A percentile compares a stretch with the other conserved stretches of the same genome.
Conservation (phyloP, 805 yeast genomes). For the Ogataea philodendri region DNA sequence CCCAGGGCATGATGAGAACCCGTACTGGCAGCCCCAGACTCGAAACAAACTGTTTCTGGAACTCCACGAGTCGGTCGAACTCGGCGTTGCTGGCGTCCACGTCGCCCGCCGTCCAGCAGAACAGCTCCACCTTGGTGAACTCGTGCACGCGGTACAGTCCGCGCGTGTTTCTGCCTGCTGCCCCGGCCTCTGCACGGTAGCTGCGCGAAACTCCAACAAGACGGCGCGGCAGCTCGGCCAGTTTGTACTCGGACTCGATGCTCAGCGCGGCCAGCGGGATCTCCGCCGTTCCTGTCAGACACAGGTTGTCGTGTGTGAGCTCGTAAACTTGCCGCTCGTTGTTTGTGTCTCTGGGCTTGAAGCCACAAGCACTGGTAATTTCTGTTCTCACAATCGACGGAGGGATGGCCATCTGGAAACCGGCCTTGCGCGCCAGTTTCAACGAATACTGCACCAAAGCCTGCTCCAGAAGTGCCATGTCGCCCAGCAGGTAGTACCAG, state of each 20-base stretch:
- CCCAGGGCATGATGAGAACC: slow-evolving; percentile 82
- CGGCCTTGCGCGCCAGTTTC: slow-evolving; percentile 58
- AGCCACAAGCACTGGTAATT: slow-evolving; percentile 86
- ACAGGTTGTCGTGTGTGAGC: slow-evolving; percentile 46
- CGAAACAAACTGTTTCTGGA: slow-evolving; percentile 63
- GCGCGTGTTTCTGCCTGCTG: slow-evolving; percentile 87
- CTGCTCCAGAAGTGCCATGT: slow-evolving; percentile 85
- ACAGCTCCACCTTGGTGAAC: slow-evolving; percentile 91
- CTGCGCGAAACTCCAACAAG: slow-evolving; percentile 82
- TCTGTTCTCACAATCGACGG: slow-evolving; percentile 84
- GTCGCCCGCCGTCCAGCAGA: slow-evolving; percentile 59
- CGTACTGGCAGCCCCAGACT: slow-evolving; percentile 78
- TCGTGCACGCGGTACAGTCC: slow-evolving; percentile 96
- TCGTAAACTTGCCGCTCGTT: slow-evolving; percentile 83
- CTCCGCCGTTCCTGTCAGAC: slow-evolving; percentile 93
- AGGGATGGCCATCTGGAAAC: slow-evolving; percentile 72
- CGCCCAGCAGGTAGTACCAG: slow-evolving; percentile 81
- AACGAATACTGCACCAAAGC: slow-evolving; percentile 83
- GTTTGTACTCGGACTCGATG: slow-evolving; percentile 40
- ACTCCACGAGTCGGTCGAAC: slow-evolving; percentile 55
- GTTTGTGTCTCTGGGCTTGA: slow-evolving; percentile 86
- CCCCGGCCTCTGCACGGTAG: slow-evolving; percentile 96
- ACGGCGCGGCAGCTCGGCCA: slow-evolving; percentile 48
- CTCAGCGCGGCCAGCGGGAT: slow-evolving; percentile 85
- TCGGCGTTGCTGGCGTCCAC: slow-evolving; percentile 40